phyloP scores from a whole-genome alignment of 306 rosid species.

The Pterocarpus santalinus region DNA sequence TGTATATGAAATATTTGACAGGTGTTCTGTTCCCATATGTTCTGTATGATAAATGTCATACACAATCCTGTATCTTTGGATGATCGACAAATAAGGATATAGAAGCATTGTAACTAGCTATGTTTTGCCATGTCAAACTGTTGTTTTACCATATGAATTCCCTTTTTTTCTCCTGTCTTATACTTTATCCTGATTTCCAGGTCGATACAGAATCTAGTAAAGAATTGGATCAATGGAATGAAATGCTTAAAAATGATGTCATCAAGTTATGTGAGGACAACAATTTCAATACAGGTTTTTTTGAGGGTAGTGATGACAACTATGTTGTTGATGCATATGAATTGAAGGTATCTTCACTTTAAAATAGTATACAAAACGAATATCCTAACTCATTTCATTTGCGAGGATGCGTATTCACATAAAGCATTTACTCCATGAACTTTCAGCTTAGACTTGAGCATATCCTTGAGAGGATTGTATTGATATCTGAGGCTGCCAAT shows the following conservation, averaged over 20 bases:
- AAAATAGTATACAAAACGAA: constrained; percentile 18
- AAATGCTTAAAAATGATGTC: constrained; percentile 89
- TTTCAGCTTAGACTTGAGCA: constrained; percentile 96
- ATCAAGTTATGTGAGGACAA: constrained; percentile 86
- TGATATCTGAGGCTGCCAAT: constrained; percentile 91
- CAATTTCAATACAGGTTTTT: constrained; percentile 89
- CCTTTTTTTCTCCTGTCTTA: neutral
- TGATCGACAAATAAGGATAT: constrained; percentile 1
- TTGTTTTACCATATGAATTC: neutral
- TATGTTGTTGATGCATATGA: constrained; percentile 88
- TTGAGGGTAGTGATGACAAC: constrained; percentile 86
- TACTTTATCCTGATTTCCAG: constrained; percentile 54
- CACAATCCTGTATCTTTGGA: neutral
- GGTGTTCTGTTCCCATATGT: neutral
- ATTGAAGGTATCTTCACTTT: constrained; percentile 68
- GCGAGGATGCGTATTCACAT: constrained; percentile 22
- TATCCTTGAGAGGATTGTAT: constrained; percentile 86
- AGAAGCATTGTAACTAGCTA: neutral
- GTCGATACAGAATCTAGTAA: constrained; percentile 84
- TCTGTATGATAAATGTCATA: constrained; percentile 3
- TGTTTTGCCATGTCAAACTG: constrained; percentile 15
- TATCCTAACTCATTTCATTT: neutral
- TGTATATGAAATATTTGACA: constrained; percentile 1
- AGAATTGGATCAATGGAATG: constrained; percentile 97
- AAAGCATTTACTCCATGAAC: constrained; percentile 22